phyloP scores from a whole-genome alignment of 2,329 filamentous ascomycete genomes.

The Colletotrichum noveboracense region DNA sequence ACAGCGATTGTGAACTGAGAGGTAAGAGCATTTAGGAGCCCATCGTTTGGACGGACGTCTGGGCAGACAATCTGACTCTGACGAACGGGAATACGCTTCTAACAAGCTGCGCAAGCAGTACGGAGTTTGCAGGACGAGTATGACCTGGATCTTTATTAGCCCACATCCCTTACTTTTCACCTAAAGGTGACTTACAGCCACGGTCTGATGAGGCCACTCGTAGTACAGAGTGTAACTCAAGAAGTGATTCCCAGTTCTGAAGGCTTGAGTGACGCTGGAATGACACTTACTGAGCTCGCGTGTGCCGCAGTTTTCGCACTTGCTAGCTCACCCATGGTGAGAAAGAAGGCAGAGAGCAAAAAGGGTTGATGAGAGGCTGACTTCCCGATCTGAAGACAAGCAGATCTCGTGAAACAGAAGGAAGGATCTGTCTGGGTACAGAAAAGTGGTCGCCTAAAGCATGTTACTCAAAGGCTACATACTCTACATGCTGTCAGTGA shows the following conservation, averaged over 20 bases:
- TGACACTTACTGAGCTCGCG: background rate
- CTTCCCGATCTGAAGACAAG: background rate
- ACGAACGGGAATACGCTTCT: background rate
- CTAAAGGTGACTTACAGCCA: background rate
- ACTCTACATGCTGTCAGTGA: background rate
- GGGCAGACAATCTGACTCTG: background rate
- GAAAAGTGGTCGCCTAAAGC: background rate
- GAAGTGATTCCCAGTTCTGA: background rate
- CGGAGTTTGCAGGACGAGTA: background rate
- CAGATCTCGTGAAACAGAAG: too few species aligned
- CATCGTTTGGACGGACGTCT: background rate
- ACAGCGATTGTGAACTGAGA: background rate
- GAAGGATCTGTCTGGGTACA: rapidly evolving
- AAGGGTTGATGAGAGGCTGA: background rate
- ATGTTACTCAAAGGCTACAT: background rate
- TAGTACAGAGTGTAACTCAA: background rate
- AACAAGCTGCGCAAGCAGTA: background rate
- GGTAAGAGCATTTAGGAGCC: background rate
- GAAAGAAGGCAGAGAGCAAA: background rate
- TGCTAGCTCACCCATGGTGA: background rate
- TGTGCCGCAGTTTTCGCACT: background rate
- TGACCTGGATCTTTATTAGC: background rate
- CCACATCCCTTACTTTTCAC: background rate
- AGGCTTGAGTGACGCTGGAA: background rate
- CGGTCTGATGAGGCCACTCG: background rate